Evolutionary conservation across 2,329 filamentous ascomycete genomes (phyloP).

Genomic region (Penicillium sp.): DNA sequence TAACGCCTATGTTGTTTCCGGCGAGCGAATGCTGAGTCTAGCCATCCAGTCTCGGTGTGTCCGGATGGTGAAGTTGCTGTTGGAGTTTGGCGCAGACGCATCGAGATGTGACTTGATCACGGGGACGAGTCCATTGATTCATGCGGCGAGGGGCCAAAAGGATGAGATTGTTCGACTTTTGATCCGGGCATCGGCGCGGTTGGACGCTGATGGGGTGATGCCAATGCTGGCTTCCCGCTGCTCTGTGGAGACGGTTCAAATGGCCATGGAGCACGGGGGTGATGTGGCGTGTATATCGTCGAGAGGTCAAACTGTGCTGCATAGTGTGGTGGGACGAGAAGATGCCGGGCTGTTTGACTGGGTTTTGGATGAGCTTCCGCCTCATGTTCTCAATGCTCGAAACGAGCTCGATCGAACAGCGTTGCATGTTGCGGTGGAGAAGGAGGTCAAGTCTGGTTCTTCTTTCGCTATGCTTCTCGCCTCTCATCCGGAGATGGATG

Average conservation of each 20-base stretch:
- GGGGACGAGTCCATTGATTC: neutral
- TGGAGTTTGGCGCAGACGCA: constrained; percentile 5
- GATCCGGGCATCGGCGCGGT: neutral
- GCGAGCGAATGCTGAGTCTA: constrained; percentile 2
- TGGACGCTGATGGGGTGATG: neutral
- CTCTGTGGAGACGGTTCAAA: neutral
- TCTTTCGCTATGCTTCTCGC: neutral
- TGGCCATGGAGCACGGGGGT: neutral
- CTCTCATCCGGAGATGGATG: neutral
- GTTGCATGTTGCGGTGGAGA: neutral
- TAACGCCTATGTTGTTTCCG: constrained; percentile 6
- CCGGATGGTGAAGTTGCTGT: constrained; percentile 1
- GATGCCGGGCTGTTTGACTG: neutral
- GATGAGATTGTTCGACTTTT: neutral
- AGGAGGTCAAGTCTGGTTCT: neutral
- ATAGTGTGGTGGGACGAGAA: neutral
- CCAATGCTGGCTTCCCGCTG: neutral
- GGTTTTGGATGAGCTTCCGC: neutral
- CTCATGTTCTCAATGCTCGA: neutral
- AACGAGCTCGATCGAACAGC: neutral
- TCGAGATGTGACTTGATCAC: neutral
- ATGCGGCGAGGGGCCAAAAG: neutral
- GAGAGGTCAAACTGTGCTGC: neutral
- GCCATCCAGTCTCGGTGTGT: constrained; percentile 3
- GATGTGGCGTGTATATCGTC: neutral